Evolutionary conservation across 2,329 filamentous ascomycete genomes (phyloP).

Genomic region (Hypomyces perniciosus): DNA sequence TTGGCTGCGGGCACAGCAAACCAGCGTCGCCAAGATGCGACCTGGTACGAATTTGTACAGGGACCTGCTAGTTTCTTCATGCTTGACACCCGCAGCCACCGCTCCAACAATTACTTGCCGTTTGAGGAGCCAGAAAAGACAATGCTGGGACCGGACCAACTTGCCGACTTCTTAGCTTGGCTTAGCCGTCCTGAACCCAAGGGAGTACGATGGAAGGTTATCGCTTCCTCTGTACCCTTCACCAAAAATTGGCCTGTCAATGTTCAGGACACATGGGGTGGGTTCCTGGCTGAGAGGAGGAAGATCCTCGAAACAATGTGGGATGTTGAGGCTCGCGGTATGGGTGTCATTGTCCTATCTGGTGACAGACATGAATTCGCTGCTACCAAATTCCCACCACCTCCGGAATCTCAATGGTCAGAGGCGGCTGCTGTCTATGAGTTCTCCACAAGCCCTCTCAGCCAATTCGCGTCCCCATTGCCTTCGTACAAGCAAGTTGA

Average conservation of each 20-base stretch:
- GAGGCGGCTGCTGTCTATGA: conserved; percentile 69
- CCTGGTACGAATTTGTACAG: conserved; percentile 84
- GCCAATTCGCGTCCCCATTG: conserved; percentile 87
- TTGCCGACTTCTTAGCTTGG: conserved; percentile 73
- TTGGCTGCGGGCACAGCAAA: conserved; percentile 40
- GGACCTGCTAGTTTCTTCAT: conserved; percentile 93
- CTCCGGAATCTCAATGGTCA: conserved; percentile 54
- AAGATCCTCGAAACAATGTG: conserved; percentile 86
- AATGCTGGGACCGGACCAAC: conserved; percentile 78
- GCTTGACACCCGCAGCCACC: conserved; percentile 84
- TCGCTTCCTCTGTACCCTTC: conserved; percentile 86
- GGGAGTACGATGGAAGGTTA: conserved; percentile 87
- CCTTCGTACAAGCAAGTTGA: conserved; percentile 78
- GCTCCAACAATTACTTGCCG: conserved; percentile 59
- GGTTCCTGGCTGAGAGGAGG: conserved; percentile 75
- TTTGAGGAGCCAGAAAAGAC: conserved; percentile 64
- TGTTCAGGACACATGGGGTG: conserved; percentile 86
- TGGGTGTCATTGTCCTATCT: conserved; percentile 76
- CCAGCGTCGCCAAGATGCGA: conserved; percentile 48
- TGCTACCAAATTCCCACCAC: conserved; percentile 72
- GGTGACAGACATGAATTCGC: conserved; percentile 97
- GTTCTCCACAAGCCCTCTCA: conserved; percentile 85
- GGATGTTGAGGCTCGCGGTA: conserved; percentile 68
- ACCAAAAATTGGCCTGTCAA: conserved; percentile 97
- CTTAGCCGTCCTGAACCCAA: conserved; percentile 64